Base-by-base conservation (phyloP, 1,284 basidiomycete genomes). In the Trametes pubescens region DNA sequence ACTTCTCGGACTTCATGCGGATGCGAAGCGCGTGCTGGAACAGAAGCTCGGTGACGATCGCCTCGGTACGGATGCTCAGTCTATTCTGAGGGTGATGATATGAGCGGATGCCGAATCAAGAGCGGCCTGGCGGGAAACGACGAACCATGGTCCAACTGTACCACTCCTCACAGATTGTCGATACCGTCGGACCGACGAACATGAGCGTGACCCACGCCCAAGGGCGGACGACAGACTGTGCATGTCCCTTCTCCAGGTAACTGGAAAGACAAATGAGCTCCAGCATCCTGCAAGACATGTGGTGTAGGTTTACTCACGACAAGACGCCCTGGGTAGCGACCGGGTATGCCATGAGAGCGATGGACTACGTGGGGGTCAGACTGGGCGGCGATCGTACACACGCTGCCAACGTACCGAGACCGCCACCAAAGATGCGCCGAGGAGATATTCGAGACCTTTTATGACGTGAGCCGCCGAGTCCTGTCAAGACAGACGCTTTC, bases 121-220 rank as follows among this genome's bases (percentile, higher is more conserved):
- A 14, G 18, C 13, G 2, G 3, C 9, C 18, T 47, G 40, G 16
- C 22, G 46, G 3, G 11, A 1, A 18, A 26, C 21, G 40, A 16
- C 26, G 74, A 80, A 84, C 83, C 21, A 77, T 78, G 51, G 83
- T 74, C 72, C 81, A 87, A 43, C 83, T 80, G 62, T 85, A 86
- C 79, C 82, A 83, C 65, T 88, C 79, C 34, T 78, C 73, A 11
- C 71, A 71, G 14, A 80, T 51, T 0, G 80, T 78, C 9, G 74
- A 76, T 35, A 81, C 32, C 4, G 83, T 71, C 2, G 89, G 89
- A 9, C 86, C 89, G 6, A 87, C 24, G 73, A 90, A 86, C 8
- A 92, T 79, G 72, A 82, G 78, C 2, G 78, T 32, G 35, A 92
- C 82, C 90, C 91, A 93, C 13, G 90, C 82, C 83, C 79, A 82